phyloP scores from a whole-genome alignment of 2,329 filamentous ascomycete species.

The Aspergillus unguis region DNA sequence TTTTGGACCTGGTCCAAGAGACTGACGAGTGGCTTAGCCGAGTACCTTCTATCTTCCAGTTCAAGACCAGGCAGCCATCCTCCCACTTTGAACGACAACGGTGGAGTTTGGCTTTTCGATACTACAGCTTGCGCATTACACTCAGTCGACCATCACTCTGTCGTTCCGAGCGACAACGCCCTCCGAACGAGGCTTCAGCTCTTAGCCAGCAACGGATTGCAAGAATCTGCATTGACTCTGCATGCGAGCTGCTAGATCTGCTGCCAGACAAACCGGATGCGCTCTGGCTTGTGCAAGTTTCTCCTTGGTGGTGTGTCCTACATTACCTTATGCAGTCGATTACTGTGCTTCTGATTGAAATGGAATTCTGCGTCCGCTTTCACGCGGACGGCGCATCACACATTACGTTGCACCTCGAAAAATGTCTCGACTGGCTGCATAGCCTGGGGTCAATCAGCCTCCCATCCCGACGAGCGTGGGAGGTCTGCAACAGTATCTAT shows the following conservation, averaged over 20 bases:
- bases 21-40: conserved; percentile 5
- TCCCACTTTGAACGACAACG: conserved; percentile 29
- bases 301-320: conserved; percentile 42
- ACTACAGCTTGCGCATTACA: conserved; percentile 31
- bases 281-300: conserved; percentile 31
- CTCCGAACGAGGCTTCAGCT: conserved; percentile 27
- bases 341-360: conserved; percentile 36
- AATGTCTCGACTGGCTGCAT: conserved; percentile 1
- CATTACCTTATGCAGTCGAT: conserved; percentile 43
- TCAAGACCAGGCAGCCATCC: not conserved
- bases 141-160: conserved; percentile 38
- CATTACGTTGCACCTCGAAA: conserved; percentile 3
- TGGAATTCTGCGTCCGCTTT: conserved; percentile 8
- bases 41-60: conserved; percentile 2
- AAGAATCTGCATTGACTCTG: conserved; percentile 35
- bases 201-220: conserved; percentile 26
- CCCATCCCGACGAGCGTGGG: not conserved
- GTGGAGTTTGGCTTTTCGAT: conserved; percentile 37
- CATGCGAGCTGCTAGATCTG: conserved; percentile 33
- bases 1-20: conserved; percentile 5
- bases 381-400: conserved; percentile 5
- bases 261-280: conserved; percentile 29
- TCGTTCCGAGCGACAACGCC: conserved; percentile 27
- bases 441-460: conserved; percentile 1
- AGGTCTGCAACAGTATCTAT: conserved; percentile 7